Base-by-base conservation (phyloP, 2,329 filamentous ascomycete species). In the Beauveria sp. region DNA sequence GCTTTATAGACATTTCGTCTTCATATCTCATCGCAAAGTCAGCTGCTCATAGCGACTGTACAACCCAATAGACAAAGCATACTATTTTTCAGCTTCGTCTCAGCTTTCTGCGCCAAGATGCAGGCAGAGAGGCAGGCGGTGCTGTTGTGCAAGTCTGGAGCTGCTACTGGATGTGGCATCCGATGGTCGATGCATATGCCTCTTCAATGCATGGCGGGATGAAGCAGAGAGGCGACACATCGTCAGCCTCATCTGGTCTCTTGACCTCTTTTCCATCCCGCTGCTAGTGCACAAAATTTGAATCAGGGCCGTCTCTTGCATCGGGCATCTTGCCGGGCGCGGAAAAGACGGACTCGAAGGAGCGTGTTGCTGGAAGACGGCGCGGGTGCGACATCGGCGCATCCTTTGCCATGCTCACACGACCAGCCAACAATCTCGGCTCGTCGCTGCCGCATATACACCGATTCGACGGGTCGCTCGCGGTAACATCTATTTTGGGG, bases 101-200 rank as follows among this genome's bases (percentile, higher is more conserved):
- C 46, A 45, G 56, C 56, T 59, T 34, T 24, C 34, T 59, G 56
- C 24, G 56, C 56, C 46, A 60, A 46, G 49, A 60, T 53, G 57
- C 38, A 46, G 49, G 34, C 2, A 20, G 48, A 26, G 18, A n/a
- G 38, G 46, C 6, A 12, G 26, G 34, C 5, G 3, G 38, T 26
- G 12, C 4, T 20, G n/a, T 24, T 14, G 34, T 24, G 8, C 16
- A 16, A 22, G 6, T 40, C 55, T 26, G 40, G 31, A 58, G n/a
- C 42, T 5, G 31, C 7, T 12, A 40, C 28, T 38, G 14, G 2
- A 28, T 58, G 4, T 22, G 16, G 31, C 14, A 49, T 9, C 6
- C 49, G 20, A 40, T 45, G 14, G 3, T 14, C 18, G 6, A 26
- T 16, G 12, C 34, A 38, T 38, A 38, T 6, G 4, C 12, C 12